Conservation (phyloP, 2,329 filamentous ascomycete species). For the Fusarium sp. region DNA sequence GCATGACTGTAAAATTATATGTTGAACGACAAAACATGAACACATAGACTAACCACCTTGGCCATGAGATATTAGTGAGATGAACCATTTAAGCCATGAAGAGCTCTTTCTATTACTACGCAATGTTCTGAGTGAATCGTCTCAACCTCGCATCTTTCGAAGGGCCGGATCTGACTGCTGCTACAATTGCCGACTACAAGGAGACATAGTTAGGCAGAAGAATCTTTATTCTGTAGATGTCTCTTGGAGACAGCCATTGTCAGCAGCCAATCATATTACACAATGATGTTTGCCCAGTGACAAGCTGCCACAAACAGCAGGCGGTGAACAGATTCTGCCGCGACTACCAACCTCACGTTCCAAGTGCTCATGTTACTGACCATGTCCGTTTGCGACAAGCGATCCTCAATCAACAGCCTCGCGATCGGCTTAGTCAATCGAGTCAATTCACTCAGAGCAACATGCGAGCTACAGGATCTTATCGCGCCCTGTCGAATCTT, state of each 20-base stretch:
- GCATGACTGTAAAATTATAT: background rate
- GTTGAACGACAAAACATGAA: background rate
- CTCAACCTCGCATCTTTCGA: too few relatives aligned
- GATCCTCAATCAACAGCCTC: conserved; percentile 16
- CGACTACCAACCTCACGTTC: conserved; percentile 38
- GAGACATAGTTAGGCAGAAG: too few relatives aligned
- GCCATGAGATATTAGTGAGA: background rate
- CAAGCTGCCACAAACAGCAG: conserved; percentile 36
- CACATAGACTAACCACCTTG: too few relatives aligned
- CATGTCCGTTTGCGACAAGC: conserved; percentile 23
- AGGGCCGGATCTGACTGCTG: too few relatives aligned
- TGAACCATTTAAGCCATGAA: too few relatives aligned
- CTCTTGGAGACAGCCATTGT: background rate
- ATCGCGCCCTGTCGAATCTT: conserved; percentile 31
- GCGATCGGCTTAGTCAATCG: conserved; percentile 20
- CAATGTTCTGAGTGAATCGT: too few relatives aligned
- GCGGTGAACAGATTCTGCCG: conserved; percentile 51
- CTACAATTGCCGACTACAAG: too few relatives aligned
- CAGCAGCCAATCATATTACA: conserved; percentile 37
- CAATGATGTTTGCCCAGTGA: background rate
- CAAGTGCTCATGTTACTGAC: conserved; percentile 24
- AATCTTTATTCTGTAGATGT: too few relatives aligned
- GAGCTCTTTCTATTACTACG: too few relatives aligned
- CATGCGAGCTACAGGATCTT: conserved; percentile 43
- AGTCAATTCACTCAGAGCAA: conserved; percentile 28